A percentile compares a stretch with the other conserved stretches of the same genome.
These are phyloP conservation scores for Magnaporthiopsis rhizophila DNA, from an alignment of 2,329 filamentous ascomycete species.

Conservation along the genomic window DNA sequence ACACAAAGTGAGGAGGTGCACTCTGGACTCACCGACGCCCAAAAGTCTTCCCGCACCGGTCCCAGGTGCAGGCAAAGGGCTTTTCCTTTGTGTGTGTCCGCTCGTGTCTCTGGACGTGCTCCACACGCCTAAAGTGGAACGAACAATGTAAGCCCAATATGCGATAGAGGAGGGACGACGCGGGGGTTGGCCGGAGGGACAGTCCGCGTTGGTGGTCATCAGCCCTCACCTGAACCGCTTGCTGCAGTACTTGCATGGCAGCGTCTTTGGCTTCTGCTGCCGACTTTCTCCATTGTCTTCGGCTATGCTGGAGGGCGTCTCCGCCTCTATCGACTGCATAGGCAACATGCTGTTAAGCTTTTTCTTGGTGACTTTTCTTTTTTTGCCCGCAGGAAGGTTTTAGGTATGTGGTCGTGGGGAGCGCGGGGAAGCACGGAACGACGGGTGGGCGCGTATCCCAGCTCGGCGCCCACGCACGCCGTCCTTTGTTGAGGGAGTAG, in stretches of 20 bases:
- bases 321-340: slow-evolving; percentile 43
- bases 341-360: slow-evolving; percentile 42
- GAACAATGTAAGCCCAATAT: slow-evolving; percentile 33
- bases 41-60: slow-evolving; percentile 54
- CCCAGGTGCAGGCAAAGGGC: slow-evolving; percentile 52
- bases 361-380: too few species aligned
- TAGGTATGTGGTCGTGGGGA: too few species aligned
- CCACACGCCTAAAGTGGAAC: slow-evolving; percentile 44
- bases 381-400: background rate
- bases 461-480: background rate
- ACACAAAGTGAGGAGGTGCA: slow-evolving; percentile 7
- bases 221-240: slow-evolving; percentile 51
- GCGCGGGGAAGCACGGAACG: background rate
- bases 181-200: slow-evolving; percentile 9
- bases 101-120: slow-evolving; percentile 57
- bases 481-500: slow-evolving; percentile 2
- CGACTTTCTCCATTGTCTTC: slow-evolving; percentile 43
- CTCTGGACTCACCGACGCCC: slow-evolving; percentile 46
- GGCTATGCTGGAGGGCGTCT: slow-evolving; percentile 26
- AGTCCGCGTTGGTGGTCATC: slow-evolving; percentile 9
- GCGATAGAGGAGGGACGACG: slow-evolving; percentile 18
- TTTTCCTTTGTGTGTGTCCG: slow-evolving; percentile 59
- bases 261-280: slow-evolving; percentile 52
- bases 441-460: background rate
- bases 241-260: slow-evolving; percentile 56